A percentile compares a stretch with the other conserved stretches of the same genome.
Evolutionary conservation across 176 grass and related monocot genomes (phyloP).

Genomic region (Cenchrus purpureus): DNA sequence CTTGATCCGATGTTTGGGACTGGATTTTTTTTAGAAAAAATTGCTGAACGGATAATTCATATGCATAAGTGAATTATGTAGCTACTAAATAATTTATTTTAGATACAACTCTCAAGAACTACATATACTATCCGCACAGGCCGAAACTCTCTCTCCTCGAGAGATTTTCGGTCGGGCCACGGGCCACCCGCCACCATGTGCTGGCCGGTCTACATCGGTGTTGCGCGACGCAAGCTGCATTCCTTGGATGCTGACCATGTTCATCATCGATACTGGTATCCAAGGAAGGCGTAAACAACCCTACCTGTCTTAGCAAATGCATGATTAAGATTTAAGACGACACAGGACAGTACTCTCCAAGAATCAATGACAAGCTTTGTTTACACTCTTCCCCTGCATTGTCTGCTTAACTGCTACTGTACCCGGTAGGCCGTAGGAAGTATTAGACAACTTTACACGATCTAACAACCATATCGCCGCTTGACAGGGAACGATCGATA

Average conservation of each 20-base stretch:
- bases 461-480: slow-evolving; percentile 24
- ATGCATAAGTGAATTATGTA: background rate
- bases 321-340: no score
- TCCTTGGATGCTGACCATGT: background rate
- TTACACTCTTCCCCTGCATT: background rate
- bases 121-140: no score
- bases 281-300: slow-evolving; percentile 25
- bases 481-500: background rate
- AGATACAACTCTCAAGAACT: background rate
- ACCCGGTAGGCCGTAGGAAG: background rate
- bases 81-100: background rate
- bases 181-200: background rate
- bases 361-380: background rate
- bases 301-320: background rate
- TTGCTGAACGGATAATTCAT: no score
- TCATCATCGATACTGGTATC: background rate
- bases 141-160: background rate
- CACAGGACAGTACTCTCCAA: background rate
- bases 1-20: no score
- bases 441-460: background rate
- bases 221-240: background rate
- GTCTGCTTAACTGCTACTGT: background rate
- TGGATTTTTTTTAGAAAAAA: no score
- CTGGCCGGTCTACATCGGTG: background rate
- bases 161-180: background rate